phyloP scores from a whole-genome alignment of 1,284 basidiomycete genomes.

The Termitomyces sp. region DNA sequence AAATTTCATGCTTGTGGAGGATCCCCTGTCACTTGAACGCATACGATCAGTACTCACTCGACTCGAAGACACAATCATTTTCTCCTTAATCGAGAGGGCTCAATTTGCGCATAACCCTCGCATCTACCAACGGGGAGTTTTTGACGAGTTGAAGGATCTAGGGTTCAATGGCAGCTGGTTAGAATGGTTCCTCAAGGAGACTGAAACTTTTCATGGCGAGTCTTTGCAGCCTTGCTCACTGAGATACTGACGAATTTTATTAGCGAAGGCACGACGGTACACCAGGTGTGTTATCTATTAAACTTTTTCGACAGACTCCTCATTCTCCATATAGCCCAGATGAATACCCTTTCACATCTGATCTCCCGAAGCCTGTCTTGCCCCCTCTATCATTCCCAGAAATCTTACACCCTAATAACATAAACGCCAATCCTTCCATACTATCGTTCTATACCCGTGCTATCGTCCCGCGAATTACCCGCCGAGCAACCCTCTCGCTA shows the following conservation, averaged over 20 bases:
- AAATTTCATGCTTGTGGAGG: conserved; percentile 66
- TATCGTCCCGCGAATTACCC: conserved; percentile 83
- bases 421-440: conserved; percentile 89
- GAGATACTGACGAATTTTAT: not conserved
- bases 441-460: conserved; percentile 81
- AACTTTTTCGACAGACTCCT: conserved; percentile 3
- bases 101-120: conserved; percentile 94
- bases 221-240: conserved; percentile 10
- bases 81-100: conserved; percentile 92
- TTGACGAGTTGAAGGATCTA: conserved; percentile 68
- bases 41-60: conserved; percentile 86
- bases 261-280: conserved; percentile 91
- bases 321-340: conserved; percentile 65
- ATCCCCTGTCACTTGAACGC: conserved; percentile 79
- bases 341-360: conserved; percentile 92
- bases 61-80: conserved; percentile 98
- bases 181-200: conserved; percentile 97
- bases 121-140: conserved; percentile 81
- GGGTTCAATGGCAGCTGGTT: conserved; percentile 87
- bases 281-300: conserved; percentile 61
- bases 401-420: conserved; percentile 75
- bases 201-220: conserved; percentile 90
- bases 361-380: conserved; percentile 83
- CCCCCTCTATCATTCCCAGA: conserved; percentile 71
- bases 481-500: conserved; percentile 56